These are phyloP conservation scores for Xanthoconium stramineum DNA, from an alignment of 768 basidiomycete species.

Conservation along the genomic window DNA sequence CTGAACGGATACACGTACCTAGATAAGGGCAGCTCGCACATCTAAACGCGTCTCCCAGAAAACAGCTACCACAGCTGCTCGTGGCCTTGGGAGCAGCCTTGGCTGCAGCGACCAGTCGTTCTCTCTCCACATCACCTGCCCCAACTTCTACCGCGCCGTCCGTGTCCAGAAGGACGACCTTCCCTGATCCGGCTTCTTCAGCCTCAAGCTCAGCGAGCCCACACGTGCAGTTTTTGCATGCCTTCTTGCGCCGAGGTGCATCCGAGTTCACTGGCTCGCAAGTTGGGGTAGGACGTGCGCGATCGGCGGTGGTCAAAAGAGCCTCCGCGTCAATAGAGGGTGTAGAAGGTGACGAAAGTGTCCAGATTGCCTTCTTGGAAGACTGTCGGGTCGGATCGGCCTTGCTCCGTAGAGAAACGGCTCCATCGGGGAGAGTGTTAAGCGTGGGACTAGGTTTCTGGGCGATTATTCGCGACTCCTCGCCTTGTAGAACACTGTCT, in stretches of 20 bases:
- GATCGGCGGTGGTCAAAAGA: slow-evolving; percentile 81
- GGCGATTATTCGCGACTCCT: slow-evolving; percentile 51
- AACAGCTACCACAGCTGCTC: slow-evolving; percentile 97
- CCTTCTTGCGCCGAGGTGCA: slow-evolving; percentile 74
- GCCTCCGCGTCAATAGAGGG: slow-evolving; percentile 79
- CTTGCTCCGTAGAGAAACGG: slow-evolving; percentile 52
- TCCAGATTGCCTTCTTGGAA: slow-evolving; percentile 88
- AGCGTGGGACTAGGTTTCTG: slow-evolving; percentile 61
- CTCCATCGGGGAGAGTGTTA: slow-evolving; percentile 22
- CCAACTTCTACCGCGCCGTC: slow-evolving; percentile 58
- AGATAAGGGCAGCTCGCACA: slow-evolving; percentile 95
- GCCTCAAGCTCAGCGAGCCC: slow-evolving; percentile 93
- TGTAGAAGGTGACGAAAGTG: slow-evolving; percentile 65
- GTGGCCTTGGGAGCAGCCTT: slow-evolving; percentile 81
- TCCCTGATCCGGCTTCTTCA: slow-evolving; percentile 62
- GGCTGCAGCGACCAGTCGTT: slow-evolving; percentile 61
- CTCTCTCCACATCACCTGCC: slow-evolving; percentile 58
- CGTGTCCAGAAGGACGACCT: slow-evolving; percentile 64
- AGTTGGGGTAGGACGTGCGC: slow-evolving; percentile 68
- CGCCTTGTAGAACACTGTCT: slow-evolving; percentile 35
- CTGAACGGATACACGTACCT: slow-evolving; percentile 53
- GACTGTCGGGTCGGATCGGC: slow-evolving; percentile 56
- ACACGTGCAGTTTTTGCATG: slow-evolving; percentile 96
- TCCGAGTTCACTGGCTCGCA: slow-evolving; percentile 60
- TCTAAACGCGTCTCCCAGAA: slow-evolving; percentile 95